phyloP scores from a whole-genome alignment of 768 basidiomycete genomes.

The Leucosporidium yakuticum region DNA sequence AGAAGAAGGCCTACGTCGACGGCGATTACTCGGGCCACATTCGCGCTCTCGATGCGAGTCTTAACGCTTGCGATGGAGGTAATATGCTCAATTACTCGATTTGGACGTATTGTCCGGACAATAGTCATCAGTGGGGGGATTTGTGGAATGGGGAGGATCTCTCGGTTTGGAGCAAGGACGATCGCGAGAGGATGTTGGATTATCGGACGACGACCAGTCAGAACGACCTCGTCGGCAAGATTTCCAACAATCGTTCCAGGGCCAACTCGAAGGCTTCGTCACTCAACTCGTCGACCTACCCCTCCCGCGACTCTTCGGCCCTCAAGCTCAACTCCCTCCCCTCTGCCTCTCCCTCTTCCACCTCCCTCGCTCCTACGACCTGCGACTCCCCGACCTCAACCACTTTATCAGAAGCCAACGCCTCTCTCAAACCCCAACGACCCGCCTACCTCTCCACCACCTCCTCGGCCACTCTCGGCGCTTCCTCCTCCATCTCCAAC shows the following conservation, averaged over 20 bases:
- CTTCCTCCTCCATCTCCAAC: conserved; percentile 1
- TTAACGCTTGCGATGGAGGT: conserved; percentile 46
- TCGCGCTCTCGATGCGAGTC: conserved; percentile 45
- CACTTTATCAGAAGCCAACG: too few relatives aligned
- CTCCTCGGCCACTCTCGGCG: not conserved
- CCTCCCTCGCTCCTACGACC: not conserved
- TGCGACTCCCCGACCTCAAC: not conserved
- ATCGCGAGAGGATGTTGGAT: conserved; percentile 42
- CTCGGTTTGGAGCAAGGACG: conserved; percentile 77
- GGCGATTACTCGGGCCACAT: conserved; percentile 60
- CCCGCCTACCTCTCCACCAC: not conserved
- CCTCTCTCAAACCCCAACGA: too few relatives aligned
- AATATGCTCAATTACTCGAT: conserved; percentile 47
- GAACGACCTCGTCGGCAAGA: conserved; percentile 8
- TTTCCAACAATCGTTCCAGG: not conserved
- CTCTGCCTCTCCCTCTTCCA: not conserved
- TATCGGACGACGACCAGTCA: not conserved
- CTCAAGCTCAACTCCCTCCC: not conserved
- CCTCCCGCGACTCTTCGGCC: not conserved
- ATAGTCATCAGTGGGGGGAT: conserved; percentile 83
- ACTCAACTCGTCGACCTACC: not conserved
- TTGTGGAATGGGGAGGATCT: conserved; percentile 96
- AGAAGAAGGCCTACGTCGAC: conserved; percentile 68
- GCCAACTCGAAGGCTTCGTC: not conserved
- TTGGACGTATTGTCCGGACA: conserved; percentile 54